Base-by-base conservation (phyloP, 306 rosid species). In the Dalbergia cochinchinensis region DNA sequence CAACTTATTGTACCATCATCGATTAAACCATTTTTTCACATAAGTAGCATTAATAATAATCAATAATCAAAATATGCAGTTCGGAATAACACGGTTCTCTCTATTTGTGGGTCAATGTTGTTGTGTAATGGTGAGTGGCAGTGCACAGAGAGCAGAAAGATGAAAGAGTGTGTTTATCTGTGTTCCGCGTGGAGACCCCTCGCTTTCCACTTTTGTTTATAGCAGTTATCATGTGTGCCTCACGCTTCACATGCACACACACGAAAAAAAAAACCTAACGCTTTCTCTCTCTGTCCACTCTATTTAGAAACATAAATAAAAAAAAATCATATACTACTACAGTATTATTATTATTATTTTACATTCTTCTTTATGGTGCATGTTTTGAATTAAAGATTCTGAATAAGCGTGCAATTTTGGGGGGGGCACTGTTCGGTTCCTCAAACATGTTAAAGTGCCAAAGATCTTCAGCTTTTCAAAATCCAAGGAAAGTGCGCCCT, bases 331-430 rank as follows among this genome's bases (percentile, higher is more conserved):
- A 54, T 54, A 5, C 10, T 1, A 15, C 31, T 13, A 51, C 4
- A 51, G 18, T 51, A 3, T 2, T 54, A 15, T 31, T 58, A 59
- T 1, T 35, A 14, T 34, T 7, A 20, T 1, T 67, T 42, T 16
- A 13, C 48, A 0, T 37, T 8, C 6, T 15, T 48, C 4, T 63
- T 63, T 75, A 18, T 18, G 45, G 20, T 1, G 14, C 31, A 26
- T 37, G 2, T 80, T 68, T 78, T 83, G 69, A 79, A 84, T 37
- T 84, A 79, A 71, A 82, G 79, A 66, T 78, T 86, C 83, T 41
- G 87, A 50, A 7, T 70, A 57, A 82, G 94, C 88, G 83, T 85
- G 90, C 88, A 69, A 33, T 63, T 59, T 6, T 50, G n/a, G 5
- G 14, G 18, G 82, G 79, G 80, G 57, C 53, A 54, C 60, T 82